Base-by-base conservation (phyloP, 108 stramenopile species). In the Skeletonema grethae region DNA sequence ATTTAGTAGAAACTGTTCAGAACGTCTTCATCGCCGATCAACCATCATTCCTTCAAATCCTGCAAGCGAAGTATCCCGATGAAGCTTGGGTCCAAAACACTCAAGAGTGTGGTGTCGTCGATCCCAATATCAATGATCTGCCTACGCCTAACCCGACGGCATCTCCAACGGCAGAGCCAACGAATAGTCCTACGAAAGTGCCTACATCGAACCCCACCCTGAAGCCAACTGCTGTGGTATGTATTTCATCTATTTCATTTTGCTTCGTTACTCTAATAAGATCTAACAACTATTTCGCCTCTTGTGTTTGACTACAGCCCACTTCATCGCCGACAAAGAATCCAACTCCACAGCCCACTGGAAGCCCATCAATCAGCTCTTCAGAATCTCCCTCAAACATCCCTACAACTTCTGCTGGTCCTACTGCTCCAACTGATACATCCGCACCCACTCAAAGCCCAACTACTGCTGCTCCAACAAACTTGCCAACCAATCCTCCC, bases 101-200 rank as follows among this genome's bases (percentile, higher is more conserved):
- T 13, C 48, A 39, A 5, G 50, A 63, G 34, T 70, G 76, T 59
- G 48, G 60, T 60, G 64, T 70, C 48, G 58, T 77, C 48, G 65
- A 77, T 61, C 64, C 69, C 32, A 65, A 43, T 31, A 43, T 58
- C 31, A 36, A 55, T 20, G 38, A 70, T 22, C 50, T 22, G 22
- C 5, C 50, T 7, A 22, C 69, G 4, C 30, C 38, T 13, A 38
- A 34, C 24, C 63, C 76, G 15, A 59, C 32, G 60, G 36, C 48
- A 46, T 59, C 22, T 71, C 61, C 61, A 32, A 71, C 61, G 48
- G 48, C 9, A 18, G 62, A 34, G 22, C 50, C 50, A 20, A 53
- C 46, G 7, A 2, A 59, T 7, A 70, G 30, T 29, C 59, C 55
- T 28, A 70, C 58, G 25, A 41, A 13, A 3, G 43, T 59, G 41